phyloP scores from a whole-genome alignment of 495 filamentous ascomycete genomes.

The Sordaria brevicollis region DNA sequence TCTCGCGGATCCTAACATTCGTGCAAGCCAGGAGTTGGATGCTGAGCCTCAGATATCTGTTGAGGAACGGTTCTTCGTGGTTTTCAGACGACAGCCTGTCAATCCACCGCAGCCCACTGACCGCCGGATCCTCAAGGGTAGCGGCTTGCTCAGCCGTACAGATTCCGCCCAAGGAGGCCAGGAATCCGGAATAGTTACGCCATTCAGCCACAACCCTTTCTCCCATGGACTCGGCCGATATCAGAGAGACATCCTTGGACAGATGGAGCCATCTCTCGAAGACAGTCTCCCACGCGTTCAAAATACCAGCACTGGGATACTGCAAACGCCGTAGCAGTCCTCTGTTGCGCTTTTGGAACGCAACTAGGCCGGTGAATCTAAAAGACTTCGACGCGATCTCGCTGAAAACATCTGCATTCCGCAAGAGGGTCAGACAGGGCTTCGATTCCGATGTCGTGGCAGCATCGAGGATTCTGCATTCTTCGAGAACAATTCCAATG shows the following conservation, averaged over 20 bases:
- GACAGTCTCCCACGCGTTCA: constrained; percentile 53
- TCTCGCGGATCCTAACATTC: constrained; percentile 51
- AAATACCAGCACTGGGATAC: constrained; percentile 47
- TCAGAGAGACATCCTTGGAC: constrained; percentile 47
- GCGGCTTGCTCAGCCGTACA: constrained; percentile 51
- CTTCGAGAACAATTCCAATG: constrained; percentile 52
- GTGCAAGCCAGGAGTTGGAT: constrained; percentile 51
- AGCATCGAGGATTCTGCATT: constrained; percentile 45
- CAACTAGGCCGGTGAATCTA: constrained; percentile 53
- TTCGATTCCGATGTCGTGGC: constrained; percentile 31
- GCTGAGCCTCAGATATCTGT: constrained; percentile 48
- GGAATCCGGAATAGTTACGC: constrained; percentile 56
- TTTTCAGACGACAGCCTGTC: constrained; percentile 48
- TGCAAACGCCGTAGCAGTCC: constrained; percentile 47
- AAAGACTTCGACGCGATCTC: constrained; percentile 54
- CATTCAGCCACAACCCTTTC: constrained; percentile 49
- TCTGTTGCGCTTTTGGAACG: constrained; percentile 53
- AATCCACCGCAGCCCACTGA: constrained; percentile 52
- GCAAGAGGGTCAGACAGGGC: constrained; percentile 40
- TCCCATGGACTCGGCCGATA: constrained; percentile 34
- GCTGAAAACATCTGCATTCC: constrained; percentile 49
- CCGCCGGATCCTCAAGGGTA: constrained; percentile 42
- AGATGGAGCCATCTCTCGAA: constrained; percentile 51
- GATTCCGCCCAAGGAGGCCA: constrained; percentile 53
- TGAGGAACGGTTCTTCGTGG: constrained; percentile 46